Base-by-base conservation (phyloP, 2,329 filamentous ascomycete genomes). In the Aureobasidium sp. region DNA sequence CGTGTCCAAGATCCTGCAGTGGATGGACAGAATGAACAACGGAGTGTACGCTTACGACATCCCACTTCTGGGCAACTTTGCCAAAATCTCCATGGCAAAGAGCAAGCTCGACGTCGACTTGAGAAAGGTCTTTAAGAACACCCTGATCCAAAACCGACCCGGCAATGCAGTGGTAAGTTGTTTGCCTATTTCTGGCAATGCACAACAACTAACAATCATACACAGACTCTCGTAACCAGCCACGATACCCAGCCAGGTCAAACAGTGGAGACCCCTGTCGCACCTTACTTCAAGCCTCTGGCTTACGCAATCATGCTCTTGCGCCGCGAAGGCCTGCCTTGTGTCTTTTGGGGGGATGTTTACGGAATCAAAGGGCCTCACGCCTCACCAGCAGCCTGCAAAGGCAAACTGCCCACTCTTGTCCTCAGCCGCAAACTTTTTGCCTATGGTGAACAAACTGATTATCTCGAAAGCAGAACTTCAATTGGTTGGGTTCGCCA, bases 281-380 rank as follows among this genome's bases (percentile, higher is more conserved):
- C 83, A 60, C 76, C 78, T 27, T 85, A 82, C 74, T 88, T 90
- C 75, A 89, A 89, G 70, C 81, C 85, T 0, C 77, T 90, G 17
- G 88, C 86, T 13, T 89, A 90, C 70, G 76, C 85, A 0, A 78
- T 90, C 46, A 89, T 90, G 60, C 80, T 91, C 1, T 81, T 90
- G 27, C 80, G 84, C 13, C 72, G 78, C 53, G 75, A 81, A 35
- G 85, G 85, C 17, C 79, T 83, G 29, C 86, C 86, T 0, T 88
- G 84, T 65, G 74, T 88, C 37, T 90, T 90, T 69, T 89, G 85
- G 68, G 85, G 86, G 25, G 86, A 89, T 67, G 70, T 89, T 0
- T 88, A 86, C 70, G 85, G 86, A 23, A 83, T 84, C 51, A 74
- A 76, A 54, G 78, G 73, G 50, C 74, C 79, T 27, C 74, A 77